phyloP scores from a whole-genome alignment of 78 protist species.

The Monosiga brevicollis region DNA sequence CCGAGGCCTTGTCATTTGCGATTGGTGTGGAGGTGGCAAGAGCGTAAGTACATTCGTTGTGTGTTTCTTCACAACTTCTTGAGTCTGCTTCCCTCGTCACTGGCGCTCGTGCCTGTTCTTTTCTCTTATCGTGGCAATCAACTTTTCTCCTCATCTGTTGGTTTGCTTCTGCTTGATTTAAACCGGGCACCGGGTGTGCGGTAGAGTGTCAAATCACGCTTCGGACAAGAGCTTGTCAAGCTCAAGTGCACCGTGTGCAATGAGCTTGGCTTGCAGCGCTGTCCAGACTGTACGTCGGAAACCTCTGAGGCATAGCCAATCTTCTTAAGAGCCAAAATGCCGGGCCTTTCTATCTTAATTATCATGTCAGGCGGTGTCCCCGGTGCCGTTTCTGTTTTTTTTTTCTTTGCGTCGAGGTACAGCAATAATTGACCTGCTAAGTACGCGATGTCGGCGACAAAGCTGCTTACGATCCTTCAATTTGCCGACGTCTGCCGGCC shows the following conservation, averaged over 20 bases:
- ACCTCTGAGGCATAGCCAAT: too few species aligned
- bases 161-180: background rate
- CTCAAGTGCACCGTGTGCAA: background rate
- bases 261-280: background rate
- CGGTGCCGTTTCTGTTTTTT: too few species aligned
- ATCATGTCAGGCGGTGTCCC: too few species aligned
- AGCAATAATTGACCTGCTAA: too few species aligned
- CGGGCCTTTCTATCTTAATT: too few species aligned
- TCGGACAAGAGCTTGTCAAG: background rate
- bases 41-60: background rate
- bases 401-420: too few species aligned
- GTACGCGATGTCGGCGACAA: too few species aligned
- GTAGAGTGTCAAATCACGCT: background rate
- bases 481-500: too few species aligned
- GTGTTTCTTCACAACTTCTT: background rate
- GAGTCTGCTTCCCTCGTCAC: background rate
- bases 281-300: background rate
- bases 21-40: background rate
- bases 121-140: background rate
- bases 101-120: background rate
- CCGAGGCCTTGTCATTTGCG: background rate
- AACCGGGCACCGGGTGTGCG: background rate
- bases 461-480: too few species aligned
- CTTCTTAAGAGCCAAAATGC: too few species aligned
- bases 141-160: background rate